These are phyloP conservation scores for Petrea volubilis DNA, from an alignment of 257 asterid species.

Conservation along the genomic window DNA sequence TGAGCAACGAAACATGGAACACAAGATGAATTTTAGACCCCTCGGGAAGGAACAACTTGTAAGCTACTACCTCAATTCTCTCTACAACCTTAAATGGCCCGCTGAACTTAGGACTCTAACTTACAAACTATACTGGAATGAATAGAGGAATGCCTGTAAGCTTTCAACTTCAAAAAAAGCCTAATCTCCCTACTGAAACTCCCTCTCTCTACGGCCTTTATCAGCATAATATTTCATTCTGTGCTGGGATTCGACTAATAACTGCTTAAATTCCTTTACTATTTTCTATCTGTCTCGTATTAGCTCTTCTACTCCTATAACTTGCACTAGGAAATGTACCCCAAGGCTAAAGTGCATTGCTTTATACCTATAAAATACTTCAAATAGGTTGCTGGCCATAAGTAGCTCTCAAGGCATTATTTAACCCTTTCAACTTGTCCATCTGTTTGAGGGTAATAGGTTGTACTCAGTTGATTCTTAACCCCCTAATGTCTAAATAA, in stretches of 20 bases:
- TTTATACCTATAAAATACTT: not conserved
- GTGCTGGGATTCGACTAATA: too few species aligned
- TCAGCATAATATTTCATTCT: not conserved
- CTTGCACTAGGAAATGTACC: not conserved
- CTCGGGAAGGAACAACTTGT: too few species aligned
- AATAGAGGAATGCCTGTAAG: not conserved
- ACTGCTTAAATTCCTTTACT: too few species aligned
- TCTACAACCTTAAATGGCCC: not conserved
- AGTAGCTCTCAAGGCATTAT: not conserved
- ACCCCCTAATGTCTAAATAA: not conserved
- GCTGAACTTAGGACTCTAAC: not conserved
- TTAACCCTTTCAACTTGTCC: not conserved
- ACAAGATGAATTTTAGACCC: not conserved
- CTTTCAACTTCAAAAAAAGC: not conserved
- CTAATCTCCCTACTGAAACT: not conserved
- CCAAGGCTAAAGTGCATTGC: not conserved
- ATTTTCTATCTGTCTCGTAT: not conserved
- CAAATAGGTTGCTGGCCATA: not conserved
- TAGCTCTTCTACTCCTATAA: not conserved
- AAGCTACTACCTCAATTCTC: not conserved
- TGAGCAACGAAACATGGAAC: not conserved
- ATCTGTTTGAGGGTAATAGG: conserved; percentile 7
- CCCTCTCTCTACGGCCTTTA: not conserved
- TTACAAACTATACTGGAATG: not conserved
- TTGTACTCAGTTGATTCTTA: not conserved